Conservation (phyloP, 257 asterid genomes). For the Solanum appendiculatum region DNA sequence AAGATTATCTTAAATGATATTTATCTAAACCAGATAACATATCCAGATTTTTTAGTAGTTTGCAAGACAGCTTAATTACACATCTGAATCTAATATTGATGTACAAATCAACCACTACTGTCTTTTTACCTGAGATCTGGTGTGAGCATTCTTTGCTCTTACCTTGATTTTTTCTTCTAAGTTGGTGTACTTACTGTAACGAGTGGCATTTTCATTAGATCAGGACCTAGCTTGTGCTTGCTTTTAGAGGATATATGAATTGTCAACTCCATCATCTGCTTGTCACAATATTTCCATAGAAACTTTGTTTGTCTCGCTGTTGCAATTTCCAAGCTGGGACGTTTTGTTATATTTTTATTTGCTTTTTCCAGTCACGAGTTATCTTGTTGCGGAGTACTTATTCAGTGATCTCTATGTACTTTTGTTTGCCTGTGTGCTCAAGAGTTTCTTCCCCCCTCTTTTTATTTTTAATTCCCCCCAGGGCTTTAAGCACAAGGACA, state of each 20-base stretch:
- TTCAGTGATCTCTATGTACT: neutral
- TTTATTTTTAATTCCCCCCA: neutral
- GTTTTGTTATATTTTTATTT: neutral
- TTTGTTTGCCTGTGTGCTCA: neutral
- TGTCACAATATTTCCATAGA: neutral
- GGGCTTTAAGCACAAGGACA: neutral
- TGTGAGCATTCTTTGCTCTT: neutral
- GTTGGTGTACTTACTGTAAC: neutral
- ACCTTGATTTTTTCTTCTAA: neutral
- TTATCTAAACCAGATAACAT: neutral
- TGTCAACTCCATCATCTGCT: neutral
- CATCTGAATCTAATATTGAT: neutral
- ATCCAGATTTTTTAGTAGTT: neutral
- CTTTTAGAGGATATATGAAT: neutral
- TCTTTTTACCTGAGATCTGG: neutral
- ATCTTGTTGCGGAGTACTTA: neutral
- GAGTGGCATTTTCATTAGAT: neutral
- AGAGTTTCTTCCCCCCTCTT: neutral
- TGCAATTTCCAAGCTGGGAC: neutral
- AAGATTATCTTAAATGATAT: neutral
- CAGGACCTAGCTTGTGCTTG: neutral
- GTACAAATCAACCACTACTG: neutral
- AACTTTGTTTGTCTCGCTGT: neutral
- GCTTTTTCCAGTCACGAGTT: neutral
- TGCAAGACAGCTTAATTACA: neutral